Base-by-base conservation (phyloP, 2,329 filamentous ascomycete genomes). In the Pochonia chlamydosporia region DNA sequence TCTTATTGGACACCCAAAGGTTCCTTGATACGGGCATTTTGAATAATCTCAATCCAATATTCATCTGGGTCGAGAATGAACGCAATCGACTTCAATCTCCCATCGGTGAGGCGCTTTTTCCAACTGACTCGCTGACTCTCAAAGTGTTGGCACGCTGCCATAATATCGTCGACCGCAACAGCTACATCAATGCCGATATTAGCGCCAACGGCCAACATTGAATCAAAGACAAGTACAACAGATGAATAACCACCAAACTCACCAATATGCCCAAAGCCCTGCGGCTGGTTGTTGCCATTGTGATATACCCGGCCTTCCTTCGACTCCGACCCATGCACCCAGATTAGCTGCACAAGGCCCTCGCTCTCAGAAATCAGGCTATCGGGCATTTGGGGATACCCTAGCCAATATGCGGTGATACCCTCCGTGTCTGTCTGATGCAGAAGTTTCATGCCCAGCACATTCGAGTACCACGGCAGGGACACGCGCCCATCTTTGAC, bases 201-300 rank as follows among this genome's bases (percentile, higher is more conserved):
- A n/a, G n/a, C n/a, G n/a, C n/a, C n/a, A n/a, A n/a, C n/a, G n/a
- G n/a, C n/a, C n/a, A n/a, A 33, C 10, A 10, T n/a, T 33, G 10
- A 25, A 44, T 65, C 26, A 63, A 56, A 47, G n/a, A 14, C 10
- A n/a, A n/a, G n/a, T n/a, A n/a, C n/a, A n/a, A n/a, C n/a, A n/a
- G n/a, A n/a, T n/a, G n/a, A n/a, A 13, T 9, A 26, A 9, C 10
- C 3, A 18, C 10, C 46, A 20, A 43, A 73, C 80, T 71, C 66
- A 86, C 89, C 93, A 52, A 96, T 90, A 61, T 96, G 91, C 0
- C 92, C 91, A 56, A 96, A 97, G 1, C 92, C 92, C 65, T 96
- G 90, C 1, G 92, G 92, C 64, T 95, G 75, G 35, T 83, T 75
- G 66, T 97, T 97, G 30, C 92, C 93, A 58, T 95, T 84, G 68